phyloP scores from a whole-genome alignment of 495 filamentous ascomycete genomes.

The Tetracladium setigerum region DNA sequence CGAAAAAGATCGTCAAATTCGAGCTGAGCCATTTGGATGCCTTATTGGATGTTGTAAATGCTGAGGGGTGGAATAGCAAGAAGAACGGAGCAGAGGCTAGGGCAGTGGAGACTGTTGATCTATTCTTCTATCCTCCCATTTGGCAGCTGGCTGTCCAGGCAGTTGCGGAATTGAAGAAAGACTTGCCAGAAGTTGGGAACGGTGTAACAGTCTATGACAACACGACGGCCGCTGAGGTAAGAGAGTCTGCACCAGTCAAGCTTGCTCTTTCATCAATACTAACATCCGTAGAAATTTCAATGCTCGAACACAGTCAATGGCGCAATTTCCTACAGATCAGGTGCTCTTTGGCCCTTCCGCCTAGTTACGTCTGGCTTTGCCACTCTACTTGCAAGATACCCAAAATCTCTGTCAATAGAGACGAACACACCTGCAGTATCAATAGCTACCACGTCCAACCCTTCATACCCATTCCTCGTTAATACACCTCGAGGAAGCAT shows the following conservation, averaged over 20 bases:
- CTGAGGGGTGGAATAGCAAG: too few relatives aligned
- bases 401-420: conserved; percentile 27
- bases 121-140: background rate
- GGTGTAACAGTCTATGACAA: background rate
- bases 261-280: background rate
- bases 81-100: background rate
- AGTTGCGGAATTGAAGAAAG: background rate
- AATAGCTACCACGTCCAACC: background rate
- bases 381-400: conserved; percentile 22
- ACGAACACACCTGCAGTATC: conserved; percentile 27
- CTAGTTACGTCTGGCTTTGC: conserved; percentile 34
- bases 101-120: conserved; percentile 1
- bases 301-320: conserved; percentile 20
- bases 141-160: background rate
- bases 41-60: background rate
- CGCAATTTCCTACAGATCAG: conserved; percentile 30
- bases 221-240: background rate
- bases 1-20: background rate
- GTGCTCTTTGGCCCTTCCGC: conserved; percentile 35
- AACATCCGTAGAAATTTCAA: conserved; percentile 1
- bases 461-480: background rate
- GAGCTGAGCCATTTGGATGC: background rate
- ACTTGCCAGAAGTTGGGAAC: background rate
- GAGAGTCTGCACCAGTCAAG: background rate
- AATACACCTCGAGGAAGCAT: conserved; percentile 30